phyloP scores from a whole-genome alignment of 2,329 filamentous ascomycete species.

The Ophiostoma sp. region DNA sequence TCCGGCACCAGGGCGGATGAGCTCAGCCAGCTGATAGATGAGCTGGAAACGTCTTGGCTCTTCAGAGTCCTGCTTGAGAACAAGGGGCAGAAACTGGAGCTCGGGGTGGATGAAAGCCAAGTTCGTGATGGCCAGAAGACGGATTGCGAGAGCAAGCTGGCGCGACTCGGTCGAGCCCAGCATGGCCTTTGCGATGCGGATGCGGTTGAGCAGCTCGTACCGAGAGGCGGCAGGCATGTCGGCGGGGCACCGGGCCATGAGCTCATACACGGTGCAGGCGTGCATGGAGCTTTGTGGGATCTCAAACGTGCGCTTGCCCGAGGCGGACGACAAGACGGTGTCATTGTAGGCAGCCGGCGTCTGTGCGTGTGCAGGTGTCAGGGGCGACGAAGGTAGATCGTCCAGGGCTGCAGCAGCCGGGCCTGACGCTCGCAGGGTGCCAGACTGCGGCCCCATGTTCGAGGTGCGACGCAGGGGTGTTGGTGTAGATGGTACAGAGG shows the following conservation, averaged over 20 bases:
- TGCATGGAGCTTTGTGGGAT: slow-evolving; percentile 53
- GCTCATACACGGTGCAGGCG: slow-evolving; percentile 49
- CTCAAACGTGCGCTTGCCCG: slow-evolving; percentile 57
- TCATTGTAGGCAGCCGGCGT: slow-evolving; percentile 35
- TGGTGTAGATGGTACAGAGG: slow-evolving; percentile 60
- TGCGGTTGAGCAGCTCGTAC: slow-evolving; percentile 79
- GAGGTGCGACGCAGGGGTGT: slow-evolving; percentile 68
- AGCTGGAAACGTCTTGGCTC: slow-evolving; percentile 85
- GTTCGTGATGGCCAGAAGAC: slow-evolving; percentile 83
- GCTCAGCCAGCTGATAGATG: slow-evolving; percentile 83
- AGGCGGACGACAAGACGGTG: slow-evolving; percentile 34
- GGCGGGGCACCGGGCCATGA: slow-evolving; percentile 50
- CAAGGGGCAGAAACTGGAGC: slow-evolving; percentile 73
- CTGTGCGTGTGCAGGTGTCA: slow-evolving; percentile 32
- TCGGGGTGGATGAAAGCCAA: slow-evolving; percentile 85
- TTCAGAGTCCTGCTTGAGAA: slow-evolving; percentile 81
- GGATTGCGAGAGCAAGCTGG: slow-evolving; percentile 71
- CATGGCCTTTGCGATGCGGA: slow-evolving; percentile 79
- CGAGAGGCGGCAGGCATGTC: slow-evolving; percentile 66
- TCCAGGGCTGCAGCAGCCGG: slow-evolving; percentile 36
- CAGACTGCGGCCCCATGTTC: slow-evolving; percentile 43
- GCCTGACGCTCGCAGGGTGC: slow-evolving; percentile 29
- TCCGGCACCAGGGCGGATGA: slow-evolving; percentile 76
- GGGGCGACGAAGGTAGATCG: slow-evolving; percentile 42
- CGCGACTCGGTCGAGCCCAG: slow-evolving; percentile 59